Evolutionary conservation across 2,329 filamentous ascomycete species (phyloP), one percentile per base, ranked within the genome.

Genomic region (Tolypocladium cylindrosporum): DNA sequence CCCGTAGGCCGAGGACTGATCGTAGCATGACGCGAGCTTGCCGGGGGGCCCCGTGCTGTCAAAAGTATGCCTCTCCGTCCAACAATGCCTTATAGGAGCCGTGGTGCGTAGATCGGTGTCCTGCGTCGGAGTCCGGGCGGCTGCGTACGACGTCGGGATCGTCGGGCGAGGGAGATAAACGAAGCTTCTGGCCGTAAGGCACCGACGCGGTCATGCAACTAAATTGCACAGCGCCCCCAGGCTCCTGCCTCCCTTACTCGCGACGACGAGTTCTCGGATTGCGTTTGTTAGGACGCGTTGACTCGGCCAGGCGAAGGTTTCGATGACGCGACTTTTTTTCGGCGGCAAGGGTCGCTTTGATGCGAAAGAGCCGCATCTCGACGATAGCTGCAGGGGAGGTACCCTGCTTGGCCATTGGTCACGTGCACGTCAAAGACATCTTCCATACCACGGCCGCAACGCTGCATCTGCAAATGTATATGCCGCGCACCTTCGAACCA

Each of bases 1-100:
- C 61, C 31, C 64, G 59, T 27, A 65, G 61, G 48, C 65, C 64
- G 42, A 68, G 52, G 54, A 65, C 58, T 54, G 67, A 63, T 60
- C 65, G 65, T 48, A 70, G 61, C 68, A 71, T 71, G 55, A 4
- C 57, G 34, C 24, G 1, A 24, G 13, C 10, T 51, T 36, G 41
- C 45, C 2, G 37, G 2, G 13, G 48, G 16, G 7, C 27, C 41
- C n/a, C 8, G 39, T 21, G 13, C n/a, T 19, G 9, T 51, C 27
- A n/a, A 36, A 14, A 1, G 19, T 36, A 36, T 36, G 34, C 48
- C 31, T 51, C 9, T 19, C 11, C 31, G 31, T 36, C 27, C 31
- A 34, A 3, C 9, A 21, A 9, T 9, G 4, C 31, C 19, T n/a
- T 19, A 19, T 16, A 36, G 36, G 4, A 13, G 27, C 10, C 16